Conservation (phyloP, 2,329 filamentous ascomycete species). For the Chaetothyriales sp. region DNA sequence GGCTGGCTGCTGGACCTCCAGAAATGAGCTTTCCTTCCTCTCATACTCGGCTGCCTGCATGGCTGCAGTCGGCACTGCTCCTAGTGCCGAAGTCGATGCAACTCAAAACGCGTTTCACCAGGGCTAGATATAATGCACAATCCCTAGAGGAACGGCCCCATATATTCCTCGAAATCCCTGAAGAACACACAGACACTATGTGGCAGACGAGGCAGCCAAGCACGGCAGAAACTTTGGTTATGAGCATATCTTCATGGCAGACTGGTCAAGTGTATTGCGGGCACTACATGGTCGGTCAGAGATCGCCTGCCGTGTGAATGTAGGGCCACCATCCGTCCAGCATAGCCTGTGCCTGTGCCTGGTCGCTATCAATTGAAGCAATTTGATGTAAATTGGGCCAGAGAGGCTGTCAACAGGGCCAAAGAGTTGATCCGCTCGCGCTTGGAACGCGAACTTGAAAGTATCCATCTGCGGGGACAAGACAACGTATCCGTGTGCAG, state of each 20-base stretch:
- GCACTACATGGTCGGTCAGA: neutral
- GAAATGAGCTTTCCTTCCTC: neutral
- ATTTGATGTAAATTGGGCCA: neutral
- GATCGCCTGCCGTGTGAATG: neutral
- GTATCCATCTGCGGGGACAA: neutral
- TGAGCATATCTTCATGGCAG: neutral
- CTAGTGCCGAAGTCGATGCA: neutral
- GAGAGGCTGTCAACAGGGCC: neutral
- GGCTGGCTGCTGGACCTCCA: neutral
- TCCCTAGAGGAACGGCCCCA: neutral
- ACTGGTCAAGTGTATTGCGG: neutral
- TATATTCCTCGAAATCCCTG: neutral
- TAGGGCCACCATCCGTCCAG: neutral
- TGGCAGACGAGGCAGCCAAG: neutral
- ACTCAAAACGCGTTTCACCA: neutral
- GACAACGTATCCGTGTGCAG: neutral
- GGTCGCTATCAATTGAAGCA: neutral
- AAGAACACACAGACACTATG: neutral
- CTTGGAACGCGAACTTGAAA: neutral
- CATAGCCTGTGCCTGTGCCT: neutral
- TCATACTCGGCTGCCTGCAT: neutral
- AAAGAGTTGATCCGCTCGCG: neutral
- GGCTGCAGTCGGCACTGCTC: neutral
- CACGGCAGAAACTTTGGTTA: neutral
- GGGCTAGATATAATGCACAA: neutral